A percentile compares a stretch with the other conserved stretches of the same genome.
These are phyloP conservation scores for Candida fluviatilis DNA, from an alignment of 805 yeast species.

Conservation along the genomic window DNA sequence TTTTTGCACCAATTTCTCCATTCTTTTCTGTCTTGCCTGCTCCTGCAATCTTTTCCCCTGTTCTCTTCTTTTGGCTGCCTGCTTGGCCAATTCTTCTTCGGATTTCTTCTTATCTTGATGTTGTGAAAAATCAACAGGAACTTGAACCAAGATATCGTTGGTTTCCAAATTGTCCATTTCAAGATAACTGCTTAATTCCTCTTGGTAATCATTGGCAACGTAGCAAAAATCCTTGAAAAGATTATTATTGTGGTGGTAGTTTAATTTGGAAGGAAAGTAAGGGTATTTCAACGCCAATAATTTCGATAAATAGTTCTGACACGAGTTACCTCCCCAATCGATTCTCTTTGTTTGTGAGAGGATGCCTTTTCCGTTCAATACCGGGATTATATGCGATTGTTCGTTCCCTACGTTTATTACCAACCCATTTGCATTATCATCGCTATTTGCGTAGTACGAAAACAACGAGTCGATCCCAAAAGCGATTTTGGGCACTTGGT, in stretches of 20 bases:
- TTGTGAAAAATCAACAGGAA: constrained; percentile 63
- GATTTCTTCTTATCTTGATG: constrained; percentile 66
- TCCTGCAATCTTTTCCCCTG: constrained; percentile 87
- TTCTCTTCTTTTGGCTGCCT: constrained; percentile 77
- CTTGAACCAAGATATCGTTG: constrained; percentile 77
- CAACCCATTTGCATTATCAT: constrained; percentile 52
- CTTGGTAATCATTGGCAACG: constrained; percentile 61
- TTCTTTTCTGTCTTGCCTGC: constrained; percentile 81
- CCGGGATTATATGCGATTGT: constrained; percentile 79
- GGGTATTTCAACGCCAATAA: constrained; percentile 83
- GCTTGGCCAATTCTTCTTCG: constrained; percentile 74
- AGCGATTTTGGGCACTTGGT: constrained; percentile 66
- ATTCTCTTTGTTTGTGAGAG: constrained; percentile 71
- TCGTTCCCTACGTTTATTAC: constrained; percentile 83
- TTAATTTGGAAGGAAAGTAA: constrained; percentile 75
- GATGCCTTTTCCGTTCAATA: constrained; percentile 63
- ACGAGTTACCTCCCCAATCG: constrained; percentile 86
- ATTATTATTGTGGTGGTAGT: constrained; percentile 57
- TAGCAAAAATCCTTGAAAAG: constrained; percentile 77
- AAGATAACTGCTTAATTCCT: constrained; percentile 55
- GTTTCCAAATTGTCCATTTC: constrained; percentile 60
- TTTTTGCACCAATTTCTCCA: constrained; percentile 75
- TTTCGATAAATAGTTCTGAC: constrained; percentile 58
- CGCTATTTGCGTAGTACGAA: constrained; percentile 62
- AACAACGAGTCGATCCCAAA: constrained; percentile 83